phyloP scores from a whole-genome alignment of 129 eudicot genomes.

The Pittosporum tobira region DNA sequence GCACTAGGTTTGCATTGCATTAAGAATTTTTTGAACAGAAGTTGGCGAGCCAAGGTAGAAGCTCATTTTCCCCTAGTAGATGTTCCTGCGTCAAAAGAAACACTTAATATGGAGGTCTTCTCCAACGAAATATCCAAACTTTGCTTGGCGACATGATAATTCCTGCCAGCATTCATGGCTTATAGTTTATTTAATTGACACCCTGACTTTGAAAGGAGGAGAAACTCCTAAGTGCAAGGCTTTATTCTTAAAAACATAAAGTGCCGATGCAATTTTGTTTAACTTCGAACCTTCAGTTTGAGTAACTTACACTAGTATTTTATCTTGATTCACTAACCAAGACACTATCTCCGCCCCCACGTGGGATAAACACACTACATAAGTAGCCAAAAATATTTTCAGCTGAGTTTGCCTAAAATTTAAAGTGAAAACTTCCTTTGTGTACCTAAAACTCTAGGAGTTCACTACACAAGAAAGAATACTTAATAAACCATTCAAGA shows the following conservation, averaged over 20 bases:
- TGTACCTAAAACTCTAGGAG: no score
- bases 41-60: conserved; percentile 61
- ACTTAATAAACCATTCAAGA: no score
- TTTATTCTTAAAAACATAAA: neutral
- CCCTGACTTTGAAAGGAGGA: neutral
- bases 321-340: neutral
- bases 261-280: neutral
- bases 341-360: no score
- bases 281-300: no score
- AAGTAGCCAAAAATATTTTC: neutral
- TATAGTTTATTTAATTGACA: neutral
- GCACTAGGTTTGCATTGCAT: conserved; percentile 44
- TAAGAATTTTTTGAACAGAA: conserved; percentile 32
- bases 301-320: neutral
- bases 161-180: conserved; percentile 8
- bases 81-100: conserved; percentile 99
- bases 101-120: conserved; percentile 53
- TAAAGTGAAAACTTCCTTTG: no score
- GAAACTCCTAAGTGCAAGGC: neutral
- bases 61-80: conserved; percentile 62
- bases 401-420: no score
- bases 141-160: conserved; percentile 16
- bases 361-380: neutral
- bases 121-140: conserved; percentile 21
- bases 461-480: no score